These are phyloP conservation scores for Xerocomellus intermedius DNA, from an alignment of 768 basidiomycete genomes.

Conservation along the genomic window DNA sequence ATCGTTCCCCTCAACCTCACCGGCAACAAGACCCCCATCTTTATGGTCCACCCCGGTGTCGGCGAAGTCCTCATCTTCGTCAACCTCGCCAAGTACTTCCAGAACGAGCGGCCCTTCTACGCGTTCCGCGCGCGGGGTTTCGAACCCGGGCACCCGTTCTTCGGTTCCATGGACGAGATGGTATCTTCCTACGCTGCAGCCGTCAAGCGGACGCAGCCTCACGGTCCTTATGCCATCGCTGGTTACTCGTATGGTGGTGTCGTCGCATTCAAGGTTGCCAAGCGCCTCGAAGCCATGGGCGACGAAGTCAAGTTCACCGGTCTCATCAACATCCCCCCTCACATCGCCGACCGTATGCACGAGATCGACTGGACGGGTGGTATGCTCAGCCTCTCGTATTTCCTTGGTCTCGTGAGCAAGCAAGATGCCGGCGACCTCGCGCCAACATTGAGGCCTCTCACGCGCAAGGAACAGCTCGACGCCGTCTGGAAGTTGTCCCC, in stretches of 20 bases:
- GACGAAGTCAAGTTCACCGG: too few relatives aligned
- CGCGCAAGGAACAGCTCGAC: constrained; percentile 25
- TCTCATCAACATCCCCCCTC: too few relatives aligned
- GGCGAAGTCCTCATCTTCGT: constrained; percentile 43
- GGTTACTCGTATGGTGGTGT: constrained; percentile 49
- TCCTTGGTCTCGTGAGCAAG: constrained; percentile 36
- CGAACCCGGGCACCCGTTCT: constrained; percentile 37
- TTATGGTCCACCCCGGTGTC: constrained; percentile 45
- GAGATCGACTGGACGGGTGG: too few relatives aligned
- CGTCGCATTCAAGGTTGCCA: constrained; percentile 43
- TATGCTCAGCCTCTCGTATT: constrained; percentile 41
- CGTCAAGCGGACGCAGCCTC: constrained; percentile 34
- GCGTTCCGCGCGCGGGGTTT: constrained; percentile 47
- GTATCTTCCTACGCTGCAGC: constrained; percentile 36
- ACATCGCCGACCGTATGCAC: too few relatives aligned
- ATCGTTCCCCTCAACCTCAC: constrained; percentile 40
- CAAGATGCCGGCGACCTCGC: constrained; percentile 23
- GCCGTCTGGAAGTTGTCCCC: constrained; percentile 28
- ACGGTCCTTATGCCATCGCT: constrained; percentile 40
- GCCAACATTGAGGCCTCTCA: constrained; percentile 17
- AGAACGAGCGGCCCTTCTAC: constrained; percentile 42
- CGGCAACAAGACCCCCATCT: constrained; percentile 42
- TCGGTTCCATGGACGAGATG: constrained; percentile 40
- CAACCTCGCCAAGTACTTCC: constrained; percentile 40
- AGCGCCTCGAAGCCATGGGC: too few relatives aligned